Conservation (phyloP, 2,329 filamentous ascomycete genomes). For the Trichoderma simmonsii region DNA sequence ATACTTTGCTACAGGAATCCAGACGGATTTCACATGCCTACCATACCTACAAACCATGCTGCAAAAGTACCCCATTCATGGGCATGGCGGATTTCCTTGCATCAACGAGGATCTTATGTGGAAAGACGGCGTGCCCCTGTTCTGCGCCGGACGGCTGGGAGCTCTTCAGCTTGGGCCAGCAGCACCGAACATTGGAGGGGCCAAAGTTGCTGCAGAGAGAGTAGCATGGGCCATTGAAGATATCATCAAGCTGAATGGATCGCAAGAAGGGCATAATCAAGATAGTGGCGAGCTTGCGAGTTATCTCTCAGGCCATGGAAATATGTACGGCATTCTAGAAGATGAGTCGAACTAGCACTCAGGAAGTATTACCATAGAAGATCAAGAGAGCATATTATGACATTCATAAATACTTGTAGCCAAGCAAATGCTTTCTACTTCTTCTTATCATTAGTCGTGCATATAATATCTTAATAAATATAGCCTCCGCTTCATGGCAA, state of each 20-base stretch:
- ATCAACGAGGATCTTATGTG: slow-evolving; percentile 75
- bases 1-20: slow-evolving; percentile 72
- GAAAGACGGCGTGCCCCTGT: slow-evolving; percentile 68
- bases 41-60: slow-evolving; percentile 60
- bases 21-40: slow-evolving; percentile 58
- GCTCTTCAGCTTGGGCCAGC: slow-evolving; percentile 67
- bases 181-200: slow-evolving; percentile 71
- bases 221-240: slow-evolving; percentile 69
- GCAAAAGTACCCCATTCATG: slow-evolving; percentile 57
- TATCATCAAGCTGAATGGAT: slow-evolving; percentile 30
- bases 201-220: slow-evolving; percentile 68
- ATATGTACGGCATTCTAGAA: slow-evolving; percentile 32
- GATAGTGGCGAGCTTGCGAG: slow-evolving; percentile 22
- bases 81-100: slow-evolving; percentile 65
- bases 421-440: not conserved
- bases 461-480: not conserved
- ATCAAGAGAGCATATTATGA: no score
- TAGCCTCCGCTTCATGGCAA: not conserved
- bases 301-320: slow-evolving; percentile 36
- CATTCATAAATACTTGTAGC: not conserved
- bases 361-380: not conserved
- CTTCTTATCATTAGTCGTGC: slow-evolving; percentile 1
- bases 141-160: slow-evolving; percentile 66
- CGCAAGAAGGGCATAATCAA: not conserved
- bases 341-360: not conserved